A percentile compares a stretch with the other conserved stretches of the same genome.
phyloP scores from a whole-genome alignment of 192 early-diverging fungal species.

The Linnemannia schmuckeri region DNA sequence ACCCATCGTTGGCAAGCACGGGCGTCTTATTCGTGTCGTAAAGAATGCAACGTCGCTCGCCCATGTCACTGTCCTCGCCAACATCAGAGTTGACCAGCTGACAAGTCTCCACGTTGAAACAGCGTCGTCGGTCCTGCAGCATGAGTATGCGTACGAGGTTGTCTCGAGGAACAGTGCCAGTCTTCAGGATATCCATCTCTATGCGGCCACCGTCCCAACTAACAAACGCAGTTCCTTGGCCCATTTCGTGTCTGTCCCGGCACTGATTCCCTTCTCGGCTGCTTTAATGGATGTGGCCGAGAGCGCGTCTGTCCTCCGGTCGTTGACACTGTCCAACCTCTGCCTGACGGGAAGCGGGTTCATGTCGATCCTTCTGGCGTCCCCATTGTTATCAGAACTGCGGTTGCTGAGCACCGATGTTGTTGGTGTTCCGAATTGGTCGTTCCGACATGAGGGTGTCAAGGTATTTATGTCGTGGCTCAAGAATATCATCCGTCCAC shows the following conservation, averaged over 20 bases:
- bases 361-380: background rate
- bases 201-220: background rate
- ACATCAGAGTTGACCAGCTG: background rate
- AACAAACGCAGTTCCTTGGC: background rate
- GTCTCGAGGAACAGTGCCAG: background rate
- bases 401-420: background rate
- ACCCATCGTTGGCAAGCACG: background rate
- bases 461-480: background rate
- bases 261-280: background rate
- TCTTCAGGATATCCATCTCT: background rate
- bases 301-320: background rate
- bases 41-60: background rate
- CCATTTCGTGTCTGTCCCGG: background rate
- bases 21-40: constrained; percentile 13
- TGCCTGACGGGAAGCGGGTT: background rate
- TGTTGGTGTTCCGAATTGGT: background rate
- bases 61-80: background rate
- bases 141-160: background rate
- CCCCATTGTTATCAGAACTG: background rate
- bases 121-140: background rate
- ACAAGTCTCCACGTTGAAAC: background rate
- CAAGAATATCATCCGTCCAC: background rate
- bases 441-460: background rate
- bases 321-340: background rate
- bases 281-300: background rate